Evolutionary conservation across 2,329 filamentous ascomycete genomes (phyloP).

Genomic region (Penicillium concentricum): DNA sequence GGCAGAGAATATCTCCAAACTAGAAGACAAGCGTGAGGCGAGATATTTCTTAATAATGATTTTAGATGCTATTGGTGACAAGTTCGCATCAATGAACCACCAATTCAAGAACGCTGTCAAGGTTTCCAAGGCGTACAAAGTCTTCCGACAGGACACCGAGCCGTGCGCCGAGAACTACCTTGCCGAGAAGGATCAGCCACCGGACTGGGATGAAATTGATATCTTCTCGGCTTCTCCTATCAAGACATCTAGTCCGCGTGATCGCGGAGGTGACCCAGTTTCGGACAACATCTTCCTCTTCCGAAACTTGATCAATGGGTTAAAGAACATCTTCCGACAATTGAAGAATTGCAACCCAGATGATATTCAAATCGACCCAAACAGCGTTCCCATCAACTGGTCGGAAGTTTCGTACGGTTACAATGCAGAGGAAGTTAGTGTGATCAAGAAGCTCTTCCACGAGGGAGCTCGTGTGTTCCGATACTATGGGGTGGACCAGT

Average conservation of each 20-base stretch:
- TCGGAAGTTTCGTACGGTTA: slow-evolving; percentile 94
- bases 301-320: slow-evolving; percentile 89
- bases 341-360: slow-evolving; percentile 82
- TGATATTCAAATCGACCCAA: slow-evolving; percentile 66
- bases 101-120: slow-evolving; percentile 96
- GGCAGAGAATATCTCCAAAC: slow-evolving; percentile 94
- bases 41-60: slow-evolving; percentile 97
- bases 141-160: slow-evolving; percentile 67
- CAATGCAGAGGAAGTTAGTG: slow-evolving; percentile 92
- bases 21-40: slow-evolving; percentile 90
- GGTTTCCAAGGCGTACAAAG: slow-evolving; percentile 80
- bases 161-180: slow-evolving; percentile 74
- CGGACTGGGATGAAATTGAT: slow-evolving; percentile 97
- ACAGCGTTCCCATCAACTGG: slow-evolving; percentile 85
- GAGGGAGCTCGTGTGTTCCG: slow-evolving; percentile 95
- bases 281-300: slow-evolving; percentile 98
- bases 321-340: slow-evolving; percentile 97
- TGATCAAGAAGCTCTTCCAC: slow-evolving; percentile 95
- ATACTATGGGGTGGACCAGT: slow-evolving; percentile 90
- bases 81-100: slow-evolving; percentile 96
- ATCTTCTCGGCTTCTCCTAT: slow-evolving; percentile 97
- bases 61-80: slow-evolving; percentile 94
- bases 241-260: slow-evolving; percentile 87
- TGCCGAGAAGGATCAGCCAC: slow-evolving; percentile 73
- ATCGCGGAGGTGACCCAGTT: slow-evolving; percentile 85